Percentiles rank a stretch among this genome's conserved stretches.
Conservation (phyloP, 805 yeast genomes). For the Cyberlindnera mrakii region DNA sequence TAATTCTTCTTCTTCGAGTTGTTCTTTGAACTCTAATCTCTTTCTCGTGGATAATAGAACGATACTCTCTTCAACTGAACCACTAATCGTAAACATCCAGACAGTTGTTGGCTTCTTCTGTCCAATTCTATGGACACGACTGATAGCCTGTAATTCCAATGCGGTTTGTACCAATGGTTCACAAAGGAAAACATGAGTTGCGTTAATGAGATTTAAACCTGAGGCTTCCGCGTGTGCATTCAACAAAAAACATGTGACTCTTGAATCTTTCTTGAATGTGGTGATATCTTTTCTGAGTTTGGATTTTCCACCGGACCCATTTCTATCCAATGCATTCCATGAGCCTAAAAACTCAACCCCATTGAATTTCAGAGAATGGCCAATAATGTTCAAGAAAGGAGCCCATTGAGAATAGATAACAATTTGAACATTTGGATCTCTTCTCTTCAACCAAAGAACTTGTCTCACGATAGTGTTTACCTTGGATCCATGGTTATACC, state of each 20-base stretch:
- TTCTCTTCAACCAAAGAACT: conserved; percentile 52
- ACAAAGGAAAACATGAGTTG: conserved; percentile 85
- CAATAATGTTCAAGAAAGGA: conserved; percentile 60
- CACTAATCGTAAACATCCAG: conserved; percentile 84
- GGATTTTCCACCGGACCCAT: neutral
- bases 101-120: conserved; percentile 77
- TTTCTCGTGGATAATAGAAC: conserved; percentile 60
- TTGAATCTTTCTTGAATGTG: conserved; percentile 51
- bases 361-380: conserved; percentile 56
- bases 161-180: conserved; percentile 90
- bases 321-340: conserved; percentile 15
- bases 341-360: conserved; percentile 55
- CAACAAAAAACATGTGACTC: conserved; percentile 76
- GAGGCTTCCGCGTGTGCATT: conserved; percentile 86
- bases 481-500: conserved; percentile 71
- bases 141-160: conserved; percentile 85
- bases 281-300: conserved; percentile 35
- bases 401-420: conserved; percentile 89
- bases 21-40: conserved; percentile 34
- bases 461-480: conserved; percentile 78
- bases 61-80: conserved; percentile 86
- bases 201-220: conserved; percentile 86
- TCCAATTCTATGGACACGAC: conserved; percentile 89
- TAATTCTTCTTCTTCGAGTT: conserved; percentile 49
- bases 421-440: conserved; percentile 55